phyloP scores from a whole-genome alignment of 352 stramenopile genomes.

The Globisporangium orthogonon region DNA sequence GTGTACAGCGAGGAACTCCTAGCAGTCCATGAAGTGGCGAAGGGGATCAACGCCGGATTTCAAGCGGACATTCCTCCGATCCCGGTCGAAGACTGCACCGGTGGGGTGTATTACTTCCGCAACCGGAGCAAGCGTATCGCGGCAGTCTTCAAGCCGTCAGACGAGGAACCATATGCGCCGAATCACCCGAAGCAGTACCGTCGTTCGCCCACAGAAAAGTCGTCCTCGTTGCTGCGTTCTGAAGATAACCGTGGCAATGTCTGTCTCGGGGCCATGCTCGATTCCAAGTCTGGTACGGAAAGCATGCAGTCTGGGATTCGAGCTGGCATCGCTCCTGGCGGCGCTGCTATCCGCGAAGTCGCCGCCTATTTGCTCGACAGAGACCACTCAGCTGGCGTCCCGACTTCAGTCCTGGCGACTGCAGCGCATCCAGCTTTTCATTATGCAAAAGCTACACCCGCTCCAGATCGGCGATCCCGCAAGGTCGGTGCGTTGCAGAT shows the following conservation, averaged over 20 bases:
- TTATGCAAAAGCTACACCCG: neutral
- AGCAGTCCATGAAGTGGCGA: conserved; percentile 18
- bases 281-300: neutral
- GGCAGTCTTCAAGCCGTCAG: conserved; percentile 55
- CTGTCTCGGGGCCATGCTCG: neutral
- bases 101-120: conserved; percentile 58
- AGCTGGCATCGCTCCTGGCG: conserved; percentile 33
- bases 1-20: neutral
- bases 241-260: neutral
- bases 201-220: neutral
- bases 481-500: conserved; percentile 54
- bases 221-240: neutral
- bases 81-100: conserved; percentile 51
- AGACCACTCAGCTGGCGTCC: conserved; percentile 36
- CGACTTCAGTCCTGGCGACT: conserved; percentile 31
- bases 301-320: conserved; percentile 24
- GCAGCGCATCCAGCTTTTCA: conserved; percentile 36
- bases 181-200: conserved; percentile 55
- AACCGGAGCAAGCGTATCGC: conserved; percentile 31
- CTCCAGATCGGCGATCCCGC: neutral
- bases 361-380: conserved; percentile 49
- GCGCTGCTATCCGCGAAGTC: conserved; percentile 49
- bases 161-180: conserved; percentile 55
- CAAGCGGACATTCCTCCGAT: conserved; percentile 27
- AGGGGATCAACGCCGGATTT: conserved; percentile 28